Evolutionary conservation across 2,329 filamentous ascomycete genomes (phyloP).

Genomic region (Byssothecium circinans): DNA sequence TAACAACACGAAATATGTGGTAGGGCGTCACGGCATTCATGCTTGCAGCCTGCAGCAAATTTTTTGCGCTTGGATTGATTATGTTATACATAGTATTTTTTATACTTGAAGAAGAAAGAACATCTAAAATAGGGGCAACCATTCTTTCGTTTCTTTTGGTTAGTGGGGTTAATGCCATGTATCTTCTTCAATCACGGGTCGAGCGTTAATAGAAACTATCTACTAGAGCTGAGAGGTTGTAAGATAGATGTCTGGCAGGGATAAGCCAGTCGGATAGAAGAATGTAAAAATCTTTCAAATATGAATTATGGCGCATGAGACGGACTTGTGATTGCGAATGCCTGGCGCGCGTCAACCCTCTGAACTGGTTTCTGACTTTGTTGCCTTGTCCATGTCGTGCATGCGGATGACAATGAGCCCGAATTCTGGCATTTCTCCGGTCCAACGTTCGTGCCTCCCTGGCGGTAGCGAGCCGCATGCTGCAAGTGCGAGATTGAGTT

Average conservation of each 20-base stretch:
- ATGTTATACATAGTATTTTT: slow-evolving; percentile 11
- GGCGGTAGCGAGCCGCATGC: not conserved
- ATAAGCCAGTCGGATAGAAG: no score
- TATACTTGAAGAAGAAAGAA: slow-evolving; percentile 23
- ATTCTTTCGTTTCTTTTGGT: slow-evolving; percentile 38
- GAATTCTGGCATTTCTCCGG: no score
- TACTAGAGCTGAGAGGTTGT: not conserved
- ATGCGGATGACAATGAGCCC: no score
- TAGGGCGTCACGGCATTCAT: slow-evolving; percentile 8
- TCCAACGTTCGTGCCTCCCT: not conserved
- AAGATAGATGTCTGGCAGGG: no score
- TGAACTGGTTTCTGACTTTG: no score
- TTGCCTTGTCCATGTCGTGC: no score
- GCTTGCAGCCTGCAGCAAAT: no score
- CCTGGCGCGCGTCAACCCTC: no score
- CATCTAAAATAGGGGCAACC: slow-evolving; percentile 36
- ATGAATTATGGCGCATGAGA: not conserved
- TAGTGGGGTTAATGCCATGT: slow-evolving; percentile 39
- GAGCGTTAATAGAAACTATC: not conserved
- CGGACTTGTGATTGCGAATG: not conserved
- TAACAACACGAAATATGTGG: slow-evolving; percentile 6
- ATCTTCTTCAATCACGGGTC: slow-evolving; percentile 27
- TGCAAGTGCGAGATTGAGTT: no score
- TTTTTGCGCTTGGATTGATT: no score
- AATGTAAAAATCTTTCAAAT: not conserved